These are phyloP conservation scores for Entomortierella parvispora DNA, from an alignment of 192 early-diverging fungal species.

Conservation along the genomic window DNA sequence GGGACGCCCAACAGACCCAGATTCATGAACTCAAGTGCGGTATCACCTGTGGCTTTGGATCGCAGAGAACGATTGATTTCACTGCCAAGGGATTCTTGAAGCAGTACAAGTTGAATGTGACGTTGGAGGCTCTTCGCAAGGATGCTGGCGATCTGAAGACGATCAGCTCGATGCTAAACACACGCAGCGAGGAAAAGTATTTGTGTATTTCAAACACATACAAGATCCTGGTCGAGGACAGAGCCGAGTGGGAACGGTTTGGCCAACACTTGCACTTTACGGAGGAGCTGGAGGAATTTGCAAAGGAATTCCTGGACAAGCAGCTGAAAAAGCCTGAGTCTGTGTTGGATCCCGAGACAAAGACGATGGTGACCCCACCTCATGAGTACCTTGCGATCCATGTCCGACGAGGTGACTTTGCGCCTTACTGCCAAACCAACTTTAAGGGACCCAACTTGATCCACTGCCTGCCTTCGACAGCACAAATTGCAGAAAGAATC, in stretches of 20 bases:
- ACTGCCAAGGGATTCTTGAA: conserved; percentile 50
- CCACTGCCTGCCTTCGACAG: conserved; percentile 44
- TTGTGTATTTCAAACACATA: conserved; percentile 50
- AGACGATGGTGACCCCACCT: neutral
- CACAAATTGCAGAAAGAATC: conserved; percentile 36
- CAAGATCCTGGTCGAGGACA: conserved; percentile 49
- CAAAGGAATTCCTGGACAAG: conserved; percentile 21
- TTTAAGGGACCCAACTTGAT: conserved; percentile 30
- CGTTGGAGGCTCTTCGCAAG: conserved; percentile 1
- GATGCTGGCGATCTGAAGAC: conserved; percentile 27
- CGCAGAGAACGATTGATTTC: conserved; percentile 42
- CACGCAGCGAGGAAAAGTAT: conserved; percentile 20
- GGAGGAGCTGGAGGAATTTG: conserved; percentile 30
- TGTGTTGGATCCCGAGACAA: conserved; percentile 13
- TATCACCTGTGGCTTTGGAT: conserved; percentile 48
- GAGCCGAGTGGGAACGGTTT: conserved; percentile 46
- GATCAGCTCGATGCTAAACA: conserved; percentile 9
- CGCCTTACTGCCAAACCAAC: conserved; percentile 25
- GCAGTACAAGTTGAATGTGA: conserved; percentile 37
- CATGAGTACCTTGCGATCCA: conserved; percentile 35
- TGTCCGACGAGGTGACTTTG: conserved; percentile 43
- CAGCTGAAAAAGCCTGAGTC: conserved; percentile 27
- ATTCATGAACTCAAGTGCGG: conserved; percentile 37
- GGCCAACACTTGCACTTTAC: conserved; percentile 46
- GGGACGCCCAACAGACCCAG: conserved; percentile 27